Evolutionary conservation across 768 basidiomycete species (phyloP), one percentile per base, ranked within the genome.

Genomic region (Tubosaeta sp.): DNA sequence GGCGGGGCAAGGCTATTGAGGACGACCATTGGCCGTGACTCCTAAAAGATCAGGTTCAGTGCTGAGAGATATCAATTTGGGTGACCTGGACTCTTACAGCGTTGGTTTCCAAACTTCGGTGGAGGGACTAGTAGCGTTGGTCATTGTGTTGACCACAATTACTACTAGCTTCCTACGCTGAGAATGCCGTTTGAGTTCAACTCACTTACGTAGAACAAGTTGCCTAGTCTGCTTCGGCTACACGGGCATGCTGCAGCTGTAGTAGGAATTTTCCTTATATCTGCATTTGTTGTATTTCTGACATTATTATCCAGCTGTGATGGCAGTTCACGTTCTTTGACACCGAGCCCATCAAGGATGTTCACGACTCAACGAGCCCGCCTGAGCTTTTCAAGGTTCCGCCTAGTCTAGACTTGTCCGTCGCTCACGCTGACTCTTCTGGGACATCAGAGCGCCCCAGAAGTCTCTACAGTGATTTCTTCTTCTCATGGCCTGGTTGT

Each of bases 271-370:
- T 31, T 33, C 7, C 38, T 38, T 52, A 11, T 27, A n/a, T n/a
- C 49, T 32, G 27, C n/a, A 0, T 17, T 5, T 12, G 9, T n/a
- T 37, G 29, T 29, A 19, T 13, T 12, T 48, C 51, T 68, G 45
- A 65, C 43, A 12, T n/a, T 14, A 14, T 26, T n/a, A 0, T 50
- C 6, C 51, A 95, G 90, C 91, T 88, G n/a, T n/a, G n/a, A 83
- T 79, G 88, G 46, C 89, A 93, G 64, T 95, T 95, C 73, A 76
- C 84, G 4, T 97, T 97, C 81, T 97, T 97, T 64, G 85, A 93
- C 57, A 74, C 78, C 12, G 77, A 81, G 5, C 79, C 83, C 11
- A 83, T 94, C 56, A 91, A 84, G 66, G 91, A 92, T 61, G 74
- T 77, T 3, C 83, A 94, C 60, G 88, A 95, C 64, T 73, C 90